Base-by-base conservation (phyloP, 2,329 filamentous ascomycete species). In the Ceratocystis cacaofunesta region DNA sequence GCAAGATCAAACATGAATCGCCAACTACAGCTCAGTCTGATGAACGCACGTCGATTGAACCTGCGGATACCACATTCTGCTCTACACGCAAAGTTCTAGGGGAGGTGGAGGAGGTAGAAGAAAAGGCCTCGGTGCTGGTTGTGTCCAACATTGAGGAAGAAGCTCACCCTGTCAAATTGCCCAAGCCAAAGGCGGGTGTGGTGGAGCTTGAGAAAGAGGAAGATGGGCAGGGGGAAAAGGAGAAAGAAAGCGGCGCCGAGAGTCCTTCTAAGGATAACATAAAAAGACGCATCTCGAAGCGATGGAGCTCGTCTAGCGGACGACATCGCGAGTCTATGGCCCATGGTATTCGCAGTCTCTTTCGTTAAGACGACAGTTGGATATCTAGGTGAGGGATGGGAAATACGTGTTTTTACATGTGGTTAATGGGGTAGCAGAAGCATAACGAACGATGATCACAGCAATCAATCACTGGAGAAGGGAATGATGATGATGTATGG, bases 251-350 rank as follows among this genome's bases (percentile, higher is more conserved):
- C 41, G 25, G 43, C 2, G 52, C 12, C 10, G 48, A 48, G 25
- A 62, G 43, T 25, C 61, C 57, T 48, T 22, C 64, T 1, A 66
- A 58, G 61, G 43, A 43, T 32, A 64, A 46, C 5, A 46, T 64
- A 12, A 62, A 22, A 44, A 28, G 63, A 44, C 63, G 63, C 3
- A 43, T 52, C 22, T 63, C 66, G 19, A 67, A 67, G 52, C 50
- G 63, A 25, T 67, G 66, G 66, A 65, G 63, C 48, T 60, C 36
- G 19, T 65, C 63, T n/a, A 62, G 60, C 36, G 63, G 63, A 3
- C 63, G 58, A 28, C 63, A 67, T 63, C 63, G 66, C 19, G 66
- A 67, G 19, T 65, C 63, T 6, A 63, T 67, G 66, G 58, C 62
- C 17, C 48, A 61, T 30, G 63, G 66, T 2, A 65, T 67, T 32